These are phyloP conservation scores for Chalciporus piperatus DNA, from an alignment of 768 basidiomycete species.

Conservation along the genomic window DNA sequence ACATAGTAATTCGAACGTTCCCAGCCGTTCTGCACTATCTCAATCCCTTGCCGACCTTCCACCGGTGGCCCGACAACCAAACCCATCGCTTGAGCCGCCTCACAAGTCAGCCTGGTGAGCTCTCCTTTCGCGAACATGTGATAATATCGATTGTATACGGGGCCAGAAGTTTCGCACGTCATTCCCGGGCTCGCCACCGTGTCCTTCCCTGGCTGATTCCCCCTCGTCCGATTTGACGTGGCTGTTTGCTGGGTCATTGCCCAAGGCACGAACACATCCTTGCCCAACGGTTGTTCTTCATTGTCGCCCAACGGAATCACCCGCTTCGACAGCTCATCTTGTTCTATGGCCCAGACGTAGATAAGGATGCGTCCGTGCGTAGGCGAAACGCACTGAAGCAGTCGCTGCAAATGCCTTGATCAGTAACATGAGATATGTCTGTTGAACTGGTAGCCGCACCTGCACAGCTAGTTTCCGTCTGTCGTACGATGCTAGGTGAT, in stretches of 20 bases:
- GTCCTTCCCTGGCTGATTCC: conserved; percentile 2
- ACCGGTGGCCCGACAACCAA: conserved; percentile 46
- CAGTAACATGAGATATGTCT: background rate
- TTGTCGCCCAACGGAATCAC: conserved; percentile 40
- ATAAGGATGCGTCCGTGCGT: conserved; percentile 77
- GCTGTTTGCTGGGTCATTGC: conserved; percentile 46
- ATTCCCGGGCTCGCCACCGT: background rate
- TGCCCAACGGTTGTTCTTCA: conserved; percentile 37
- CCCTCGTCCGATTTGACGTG: conserved; percentile 13
- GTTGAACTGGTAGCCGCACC: conserved; percentile 41
- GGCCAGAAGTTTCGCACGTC: conserved; percentile 18
- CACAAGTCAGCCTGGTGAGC: conserved; percentile 54
- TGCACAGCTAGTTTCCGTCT: conserved; percentile 73
- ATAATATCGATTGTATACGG: conserved; percentile 86
- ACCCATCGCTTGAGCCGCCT: conserved; percentile 60
- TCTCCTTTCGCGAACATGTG: conserved; percentile 92
- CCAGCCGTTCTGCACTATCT: conserved; percentile 75
- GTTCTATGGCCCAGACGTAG: conserved; percentile 97
- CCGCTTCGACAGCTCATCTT: conserved; percentile 82
- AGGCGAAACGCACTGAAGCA: conserved; percentile 64
- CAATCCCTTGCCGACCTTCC: conserved; percentile 44
- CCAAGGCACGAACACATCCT: conserved; percentile 93
- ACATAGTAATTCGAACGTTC: conserved; percentile 88
- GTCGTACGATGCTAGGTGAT: conserved; percentile 82
- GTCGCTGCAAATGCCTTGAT: conserved; percentile 39